Base-by-base conservation (phyloP, 257 asterid species). In the Jacaranda mimosifolia region DNA sequence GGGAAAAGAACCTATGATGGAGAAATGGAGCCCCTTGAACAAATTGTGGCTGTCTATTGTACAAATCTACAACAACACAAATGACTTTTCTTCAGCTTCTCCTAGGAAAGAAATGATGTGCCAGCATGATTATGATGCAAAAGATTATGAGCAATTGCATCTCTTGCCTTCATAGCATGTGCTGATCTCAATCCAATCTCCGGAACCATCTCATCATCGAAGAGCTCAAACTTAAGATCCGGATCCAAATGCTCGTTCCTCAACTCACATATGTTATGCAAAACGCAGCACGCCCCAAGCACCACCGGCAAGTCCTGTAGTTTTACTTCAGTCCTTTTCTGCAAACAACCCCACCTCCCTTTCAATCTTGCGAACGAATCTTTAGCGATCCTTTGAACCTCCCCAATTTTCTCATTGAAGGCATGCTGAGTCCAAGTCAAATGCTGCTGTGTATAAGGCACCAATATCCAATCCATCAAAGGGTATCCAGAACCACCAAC, bases 401-500 rank as follows among this genome's bases (percentile, higher is more conserved):
- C 97, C 40, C 88, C 94, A 12, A 89, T 81, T 57, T 90, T 92
- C 90, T 92, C 98, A 42, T 95, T 92, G 58, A 92, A 92, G 3
- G 97, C 99, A 36, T 92, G 98, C 14, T 91, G 97, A 4, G 99
- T 87, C 99, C 99, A 95, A 0, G 98, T 94, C 79, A 91, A 55
- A 18, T 92, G 86, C 77, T 84, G 98, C 72, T 95, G 95, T 0
- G 89, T 71, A 43, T 92, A 95, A 6, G 99, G 99, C 19, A 93
- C 99, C n/a, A 95, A 70, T 3, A 91, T 88, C 99, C 99, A 92
- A 72, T 95, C 99, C 94, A 77, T 89, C 12, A 95, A 64, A 6
- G 99, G 98, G 67, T 89, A 90, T 0, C 98, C 96, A 3, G 90
- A 70, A 3, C 94, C 89, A 0, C 98, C 99, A 14, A 91, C 89